Base-by-base conservation (phyloP, 306 rosid species). In the Senna siamea region DNA sequence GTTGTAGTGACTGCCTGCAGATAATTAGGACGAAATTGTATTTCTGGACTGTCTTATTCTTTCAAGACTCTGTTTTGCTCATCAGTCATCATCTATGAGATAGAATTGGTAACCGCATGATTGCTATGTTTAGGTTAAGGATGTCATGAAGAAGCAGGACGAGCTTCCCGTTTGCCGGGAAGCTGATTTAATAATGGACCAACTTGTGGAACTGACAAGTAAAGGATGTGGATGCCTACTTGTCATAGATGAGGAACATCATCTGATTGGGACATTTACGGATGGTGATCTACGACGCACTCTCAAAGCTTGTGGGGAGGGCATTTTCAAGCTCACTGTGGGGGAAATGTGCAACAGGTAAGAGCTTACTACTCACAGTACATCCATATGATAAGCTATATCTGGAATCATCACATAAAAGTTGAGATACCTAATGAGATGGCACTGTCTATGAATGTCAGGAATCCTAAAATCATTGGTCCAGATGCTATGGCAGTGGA, bases 251-350 rank as follows among this genome's bases (percentile, higher is more conserved):
- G 88, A 73, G 12, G 44, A 78, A 41, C 75, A 63, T 75, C 90
- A 56, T 72, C 76, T 95, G 66, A 87, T 92, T 34, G 99, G 99
- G 30, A 95, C 98, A 51, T 95, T 95, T 54, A 95, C 99, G 0
- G 99, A 92, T 46, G 99, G 98, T 37, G 99, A 95, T 86, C 92
- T 95, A 35, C 90, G 99, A 43, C 93, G 99, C 15, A 92, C 98
- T 32, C 99, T 95, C 59, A 90, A 85, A 83, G 98, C 95, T 10
- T 88, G 97, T 9, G 93, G 93, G 1, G 98, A 92, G 70, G 99
- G 84, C 76, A 95, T 95, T 75, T 95, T 92, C 83, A 88, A 87
- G 84, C 93, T 95, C 69, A 81, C 96, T 0, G 99, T 95, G 22
- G 98, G 97, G 11, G 70, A 87, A 86, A 92, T 92, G 97, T 92